Evolutionary conservation across 345 rosid genomes (phyloP).

Genomic region (Heritiera littoralis): DNA sequence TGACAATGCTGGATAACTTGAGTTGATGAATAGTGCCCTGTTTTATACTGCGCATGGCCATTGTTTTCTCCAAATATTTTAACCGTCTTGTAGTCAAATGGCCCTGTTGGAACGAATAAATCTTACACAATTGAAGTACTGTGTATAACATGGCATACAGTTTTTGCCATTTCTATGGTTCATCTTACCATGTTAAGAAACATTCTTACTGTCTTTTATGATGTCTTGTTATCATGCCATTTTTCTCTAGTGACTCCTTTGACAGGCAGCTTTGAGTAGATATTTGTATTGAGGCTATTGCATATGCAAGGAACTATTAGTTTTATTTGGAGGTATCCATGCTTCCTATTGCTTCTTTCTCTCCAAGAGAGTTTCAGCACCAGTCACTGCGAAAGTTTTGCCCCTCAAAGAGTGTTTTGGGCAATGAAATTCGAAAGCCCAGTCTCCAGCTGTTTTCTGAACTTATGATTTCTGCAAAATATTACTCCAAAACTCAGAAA

Average conservation of each 20-base stretch:
- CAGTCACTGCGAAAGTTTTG: neutral
- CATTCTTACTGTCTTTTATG: neutral
- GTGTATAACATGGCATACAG: neutral
- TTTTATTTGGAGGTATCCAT: neutral
- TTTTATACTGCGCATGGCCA: neutral
- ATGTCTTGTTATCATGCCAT: neutral
- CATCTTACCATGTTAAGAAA: neutral
- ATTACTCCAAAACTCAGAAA: neutral
- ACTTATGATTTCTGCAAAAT: neutral
- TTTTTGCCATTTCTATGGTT: neutral
- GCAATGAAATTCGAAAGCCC: neutral
- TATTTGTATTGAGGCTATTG: neutral
- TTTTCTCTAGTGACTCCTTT: neutral
- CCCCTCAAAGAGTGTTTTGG: neutral
- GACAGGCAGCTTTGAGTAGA: neutral
- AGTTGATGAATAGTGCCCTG: slow-evolving; percentile 11
- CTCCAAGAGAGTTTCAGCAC: neutral
- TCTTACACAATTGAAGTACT: neutral
- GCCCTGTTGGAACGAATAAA: neutral
- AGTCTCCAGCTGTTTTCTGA: neutral
- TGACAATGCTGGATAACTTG: slow-evolving; percentile 15
- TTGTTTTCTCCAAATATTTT: neutral
- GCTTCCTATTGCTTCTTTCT: neutral
- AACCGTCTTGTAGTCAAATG: neutral
- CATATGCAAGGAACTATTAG: neutral